Percentiles rank a stretch among this genome's conserved stretches.
Conservation (phyloP, 805 yeast genomes). For the Candida silvatica region DNA sequence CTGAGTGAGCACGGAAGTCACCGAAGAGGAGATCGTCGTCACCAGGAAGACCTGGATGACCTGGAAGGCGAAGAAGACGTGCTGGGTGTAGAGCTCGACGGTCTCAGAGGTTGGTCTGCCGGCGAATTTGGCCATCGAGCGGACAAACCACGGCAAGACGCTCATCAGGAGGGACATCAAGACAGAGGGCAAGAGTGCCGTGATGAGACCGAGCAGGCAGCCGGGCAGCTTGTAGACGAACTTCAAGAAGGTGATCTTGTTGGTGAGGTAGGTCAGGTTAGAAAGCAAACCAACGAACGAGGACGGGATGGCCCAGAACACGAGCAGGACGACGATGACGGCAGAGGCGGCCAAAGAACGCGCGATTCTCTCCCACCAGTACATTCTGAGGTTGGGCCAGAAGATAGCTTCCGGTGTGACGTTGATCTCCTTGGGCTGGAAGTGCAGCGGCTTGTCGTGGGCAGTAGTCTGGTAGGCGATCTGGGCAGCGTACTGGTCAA, state of each 20-base stretch:
- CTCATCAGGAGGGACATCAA: constrained; percentile 59
- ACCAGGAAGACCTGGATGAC: constrained; percentile 65
- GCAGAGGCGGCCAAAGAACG: constrained; percentile 44
- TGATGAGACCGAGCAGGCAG: constrained; percentile 49
- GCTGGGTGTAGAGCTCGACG: constrained; percentile 58
- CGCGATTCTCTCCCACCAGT: constrained; percentile 69
- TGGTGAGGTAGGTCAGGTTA: constrained; percentile 54
- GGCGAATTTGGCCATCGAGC: constrained; percentile 50
- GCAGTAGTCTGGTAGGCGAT: constrained; percentile 55
- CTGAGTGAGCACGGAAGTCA: constrained; percentile 56
- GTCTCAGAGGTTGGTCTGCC: constrained; percentile 52
- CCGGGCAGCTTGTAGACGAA: constrained; percentile 52
- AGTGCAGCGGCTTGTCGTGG: constrained; percentile 58
- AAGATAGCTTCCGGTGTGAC: constrained; percentile 52
- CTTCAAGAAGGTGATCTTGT: constrained; percentile 42
- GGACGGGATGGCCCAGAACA: constrained; percentile 72
- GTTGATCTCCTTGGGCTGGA: constrained; percentile 55
- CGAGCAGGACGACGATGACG: constrained; percentile 45
- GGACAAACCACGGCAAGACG: constrained; percentile 55
- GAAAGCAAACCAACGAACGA: constrained; percentile 73
- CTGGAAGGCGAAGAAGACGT: constrained; percentile 60
- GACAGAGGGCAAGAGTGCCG: constrained; percentile 62
- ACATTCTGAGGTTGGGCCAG: constrained; percentile 69
- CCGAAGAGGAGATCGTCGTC: constrained; percentile 64
- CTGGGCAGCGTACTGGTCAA: constrained; percentile 68